phyloP scores from a whole-genome alignment of 768 basidiomycete genomes.

The Sporobolomyces pararoseus region DNA sequence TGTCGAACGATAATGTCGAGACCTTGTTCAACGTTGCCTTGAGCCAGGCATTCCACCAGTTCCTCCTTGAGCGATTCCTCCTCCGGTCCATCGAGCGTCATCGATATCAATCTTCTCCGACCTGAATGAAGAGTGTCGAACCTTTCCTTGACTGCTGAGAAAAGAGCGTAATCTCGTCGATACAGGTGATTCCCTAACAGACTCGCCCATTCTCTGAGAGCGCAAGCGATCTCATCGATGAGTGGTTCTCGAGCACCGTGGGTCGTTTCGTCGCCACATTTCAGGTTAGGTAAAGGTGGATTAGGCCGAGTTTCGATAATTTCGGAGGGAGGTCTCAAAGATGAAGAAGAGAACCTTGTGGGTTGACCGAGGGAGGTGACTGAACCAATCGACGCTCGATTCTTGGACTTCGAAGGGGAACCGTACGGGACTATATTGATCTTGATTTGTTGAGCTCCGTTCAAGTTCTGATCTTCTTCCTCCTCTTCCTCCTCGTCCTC shows the following conservation, averaged over 20 bases:
- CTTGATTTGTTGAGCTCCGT: background rate
- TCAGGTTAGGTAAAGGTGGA: conserved; percentile 88
- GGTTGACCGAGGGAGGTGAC: conserved; percentile 21
- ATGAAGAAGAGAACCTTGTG: background rate
- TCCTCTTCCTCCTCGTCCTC: conserved; percentile 29
- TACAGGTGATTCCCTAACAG: conserved; percentile 88
- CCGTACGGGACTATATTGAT: conserved; percentile 3
- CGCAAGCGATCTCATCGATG: conserved; percentile 94
- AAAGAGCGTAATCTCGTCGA: conserved; percentile 80
- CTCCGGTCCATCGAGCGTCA: conserved; percentile 82
- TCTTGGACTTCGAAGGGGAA: conserved; percentile 17
- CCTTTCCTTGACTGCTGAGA: conserved; percentile 77
- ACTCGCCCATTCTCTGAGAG: conserved; percentile 90
- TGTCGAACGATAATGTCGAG: conserved; percentile 95
- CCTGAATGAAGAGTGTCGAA: conserved; percentile 87
- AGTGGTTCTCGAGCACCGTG: conserved; percentile 80
- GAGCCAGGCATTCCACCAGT: conserved; percentile 80
- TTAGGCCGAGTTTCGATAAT: conserved; percentile 57
- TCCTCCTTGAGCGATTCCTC: conserved; percentile 73
- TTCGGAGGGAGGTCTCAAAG: background rate
- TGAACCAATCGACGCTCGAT: conserved; percentile 31
- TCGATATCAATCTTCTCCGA: conserved; percentile 78
- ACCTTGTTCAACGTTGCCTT: conserved; percentile 84
- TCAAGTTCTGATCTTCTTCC: background rate
- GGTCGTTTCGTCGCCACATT: conserved; percentile 87